These are phyloP conservation scores for Malania oleifera DNA, from an alignment of 164 flowering plant species.

Conservation along the genomic window DNA sequence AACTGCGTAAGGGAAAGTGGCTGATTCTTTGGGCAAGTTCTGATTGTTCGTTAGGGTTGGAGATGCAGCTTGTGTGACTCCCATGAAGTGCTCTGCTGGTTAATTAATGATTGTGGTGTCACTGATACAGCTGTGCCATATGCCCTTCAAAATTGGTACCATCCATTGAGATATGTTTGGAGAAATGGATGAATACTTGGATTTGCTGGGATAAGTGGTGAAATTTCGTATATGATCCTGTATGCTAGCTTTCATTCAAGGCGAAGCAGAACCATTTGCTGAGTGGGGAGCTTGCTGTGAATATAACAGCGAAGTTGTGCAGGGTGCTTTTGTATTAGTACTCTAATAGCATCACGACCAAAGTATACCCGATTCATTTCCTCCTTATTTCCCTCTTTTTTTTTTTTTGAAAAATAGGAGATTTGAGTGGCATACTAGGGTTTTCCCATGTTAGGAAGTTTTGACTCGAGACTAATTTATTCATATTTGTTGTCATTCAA, in stretches of 20 bases:
- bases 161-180: conserved; percentile 20
- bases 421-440: not conserved
- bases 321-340: conserved; percentile 13
- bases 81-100: conserved; percentile 15
- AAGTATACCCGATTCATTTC: not conserved
- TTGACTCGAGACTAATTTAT: conserved; percentile 26
- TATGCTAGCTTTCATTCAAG: conserved; percentile 15
- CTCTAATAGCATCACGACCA: conserved; percentile 15
- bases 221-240: conserved; percentile 25
- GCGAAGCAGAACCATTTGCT: conserved; percentile 11
- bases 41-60: conserved; percentile 17
- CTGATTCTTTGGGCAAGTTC: conserved; percentile 15
- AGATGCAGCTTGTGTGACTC: conserved; percentile 21
- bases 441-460: conserved; percentile 27
- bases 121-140: conserved; percentile 12
- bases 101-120: conserved; percentile 19
- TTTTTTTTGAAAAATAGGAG: not conserved
- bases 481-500: conserved; percentile 14
- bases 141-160: conserved; percentile 12
- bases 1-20: conserved; percentile 47
- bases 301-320: conserved; percentile 5
- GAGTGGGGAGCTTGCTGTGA: conserved; percentile 10
- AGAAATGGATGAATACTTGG: conserved; percentile 12
- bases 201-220: conserved; percentile 8
- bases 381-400: not conserved